Evolutionary conservation across 1,284 basidiomycete species (phyloP).

Genomic region (Rhodotorula mucilaginosa): DNA sequence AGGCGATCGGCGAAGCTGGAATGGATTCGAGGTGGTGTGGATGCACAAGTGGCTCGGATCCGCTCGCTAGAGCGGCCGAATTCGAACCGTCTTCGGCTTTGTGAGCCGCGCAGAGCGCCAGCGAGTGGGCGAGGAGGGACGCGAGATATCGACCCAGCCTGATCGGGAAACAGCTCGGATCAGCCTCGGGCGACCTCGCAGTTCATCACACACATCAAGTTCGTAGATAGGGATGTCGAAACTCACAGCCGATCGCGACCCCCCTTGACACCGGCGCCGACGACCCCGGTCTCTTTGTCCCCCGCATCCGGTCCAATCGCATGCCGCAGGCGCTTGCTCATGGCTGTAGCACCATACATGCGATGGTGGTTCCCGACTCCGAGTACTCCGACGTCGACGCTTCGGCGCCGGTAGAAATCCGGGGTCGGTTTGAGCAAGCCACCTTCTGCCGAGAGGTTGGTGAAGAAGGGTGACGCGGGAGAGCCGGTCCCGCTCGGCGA

Average conservation of each 20-base stretch:
- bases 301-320: constrained; percentile 41
- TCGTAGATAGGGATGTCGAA: not conserved
- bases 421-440: constrained; percentile 20
- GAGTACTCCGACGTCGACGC: constrained; percentile 42
- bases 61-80: not conserved
- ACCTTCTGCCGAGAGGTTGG: constrained; percentile 6
- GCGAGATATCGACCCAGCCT: constrained; percentile 46
- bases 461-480: constrained; percentile 25
- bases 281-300: constrained; percentile 39
- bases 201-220: too few species aligned
- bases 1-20: constrained; percentile 31
- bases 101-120: constrained; percentile 41
- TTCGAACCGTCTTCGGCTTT: not conserved
- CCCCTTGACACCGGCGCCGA: constrained; percentile 30
- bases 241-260: constrained; percentile 37
- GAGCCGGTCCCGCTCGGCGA: constrained; percentile 21
- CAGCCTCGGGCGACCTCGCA: too few species aligned
- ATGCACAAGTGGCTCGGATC: not conserved
- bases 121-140: constrained; percentile 44
- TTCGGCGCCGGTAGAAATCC: constrained; percentile 34
- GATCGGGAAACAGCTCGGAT: not conserved
- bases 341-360: constrained; percentile 23
- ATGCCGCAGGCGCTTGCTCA: constrained; percentile 32
- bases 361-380: constrained; percentile 34
- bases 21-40: constrained; percentile 27